These are phyloP conservation scores for Fremontodendron californicum DNA, from an alignment of 345 rosid genomes.

Conservation along the genomic window DNA sequence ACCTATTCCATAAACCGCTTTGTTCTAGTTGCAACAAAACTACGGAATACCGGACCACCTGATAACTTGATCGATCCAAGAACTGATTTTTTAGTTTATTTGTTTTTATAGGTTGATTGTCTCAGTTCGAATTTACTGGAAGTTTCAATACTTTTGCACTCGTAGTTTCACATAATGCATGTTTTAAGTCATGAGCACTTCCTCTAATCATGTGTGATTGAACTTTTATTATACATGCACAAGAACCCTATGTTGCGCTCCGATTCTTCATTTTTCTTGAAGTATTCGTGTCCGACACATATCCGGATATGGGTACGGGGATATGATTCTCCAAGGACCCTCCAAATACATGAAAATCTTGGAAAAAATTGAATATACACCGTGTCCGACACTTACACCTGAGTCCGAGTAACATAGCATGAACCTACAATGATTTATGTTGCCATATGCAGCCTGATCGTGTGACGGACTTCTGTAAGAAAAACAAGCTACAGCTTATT, in stretches of 20 bases:
- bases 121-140: background rate
- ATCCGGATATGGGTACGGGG: too few species aligned
- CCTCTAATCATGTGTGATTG: background rate
- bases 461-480: conserved; percentile 97
- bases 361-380: too few species aligned
- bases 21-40: background rate
- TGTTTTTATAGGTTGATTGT: background rate
- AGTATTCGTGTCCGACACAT: too few species aligned
- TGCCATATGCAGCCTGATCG: conserved; percentile 80
- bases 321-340: too few species aligned
- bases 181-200: background rate
- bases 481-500: conserved; percentile 81
- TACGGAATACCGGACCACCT: background rate
- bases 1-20: background rate
- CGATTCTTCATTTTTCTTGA: too few species aligned
- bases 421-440: conserved; percentile 17
- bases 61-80: background rate
- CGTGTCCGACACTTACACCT: too few species aligned
- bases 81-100: background rate
- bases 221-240: background rate
- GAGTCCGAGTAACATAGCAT: too few species aligned
- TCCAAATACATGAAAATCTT: too few species aligned
- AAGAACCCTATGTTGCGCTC: too few species aligned
- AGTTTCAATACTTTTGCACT: background rate
- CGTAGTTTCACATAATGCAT: background rate